Evolutionary conservation across 139 green algal genomes (phyloP).

Genomic region (Bryopsis sp.): DNA sequence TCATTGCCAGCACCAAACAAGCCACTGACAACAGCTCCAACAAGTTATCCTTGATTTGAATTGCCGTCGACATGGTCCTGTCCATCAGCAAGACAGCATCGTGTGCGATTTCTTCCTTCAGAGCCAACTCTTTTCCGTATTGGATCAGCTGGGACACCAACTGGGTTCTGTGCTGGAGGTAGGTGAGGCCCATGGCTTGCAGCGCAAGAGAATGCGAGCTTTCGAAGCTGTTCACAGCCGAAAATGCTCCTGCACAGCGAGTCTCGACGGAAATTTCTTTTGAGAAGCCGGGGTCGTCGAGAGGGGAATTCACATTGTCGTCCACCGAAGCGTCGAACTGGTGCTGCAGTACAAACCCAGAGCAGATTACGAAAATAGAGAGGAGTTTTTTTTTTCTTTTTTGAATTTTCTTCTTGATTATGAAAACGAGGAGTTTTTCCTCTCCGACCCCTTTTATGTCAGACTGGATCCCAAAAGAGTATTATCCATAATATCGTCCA

Average conservation of each 20-base stretch:
- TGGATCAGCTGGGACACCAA: slow-evolving; percentile 41
- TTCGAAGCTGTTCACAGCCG: slow-evolving; percentile 57
- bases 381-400: background rate
- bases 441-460: too few relatives aligned
- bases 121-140: slow-evolving; percentile 16
- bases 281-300: slow-evolving; percentile 26
- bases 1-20: slow-evolving; percentile 28
- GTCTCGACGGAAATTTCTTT: slow-evolving; percentile 29
- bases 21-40: slow-evolving; percentile 31
- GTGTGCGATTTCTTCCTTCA: slow-evolving; percentile 42
- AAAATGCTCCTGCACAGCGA: slow-evolving; percentile 46
- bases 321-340: background rate
- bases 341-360: background rate
- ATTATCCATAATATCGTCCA: too few relatives aligned
- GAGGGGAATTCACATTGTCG: background rate
- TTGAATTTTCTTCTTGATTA: too few relatives aligned
- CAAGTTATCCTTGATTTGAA: slow-evolving; percentile 36
- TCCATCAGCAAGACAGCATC: slow-evolving; percentile 65
- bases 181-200: slow-evolving; percentile 55
- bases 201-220: slow-evolving; percentile 49
- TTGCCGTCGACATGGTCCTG: slow-evolving; percentile 37
- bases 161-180: slow-evolving; percentile 46
- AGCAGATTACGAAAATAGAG: background rate
- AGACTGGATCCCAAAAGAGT: too few relatives aligned
- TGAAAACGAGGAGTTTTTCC: too few relatives aligned